Conservation (phyloP, 2,329 filamentous ascomycete genomes). For the Calonectria multiphialidica region DNA sequence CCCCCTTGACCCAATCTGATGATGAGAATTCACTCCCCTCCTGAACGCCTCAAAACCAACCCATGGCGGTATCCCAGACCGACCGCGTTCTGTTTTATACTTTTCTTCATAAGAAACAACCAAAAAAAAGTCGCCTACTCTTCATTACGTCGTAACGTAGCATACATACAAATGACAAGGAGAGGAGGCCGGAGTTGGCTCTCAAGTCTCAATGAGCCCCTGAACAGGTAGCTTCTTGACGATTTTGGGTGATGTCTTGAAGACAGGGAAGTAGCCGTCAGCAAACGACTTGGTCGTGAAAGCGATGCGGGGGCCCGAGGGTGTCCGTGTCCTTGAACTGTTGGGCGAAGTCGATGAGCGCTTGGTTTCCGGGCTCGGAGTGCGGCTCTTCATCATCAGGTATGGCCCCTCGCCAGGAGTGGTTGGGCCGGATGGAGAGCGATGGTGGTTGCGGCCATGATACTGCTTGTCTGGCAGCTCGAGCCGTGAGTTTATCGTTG, state of each 20-base stretch:
- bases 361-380: slow-evolving; percentile 50
- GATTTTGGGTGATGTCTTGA: slow-evolving; percentile 47
- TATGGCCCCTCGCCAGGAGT: slow-evolving; percentile 56
- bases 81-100: slow-evolving; percentile 13
- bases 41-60: slow-evolving; percentile 6
- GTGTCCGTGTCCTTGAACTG: slow-evolving; percentile 62
- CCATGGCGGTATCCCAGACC: slow-evolving; percentile 22
- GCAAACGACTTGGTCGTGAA: slow-evolving; percentile 43
- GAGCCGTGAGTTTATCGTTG: slow-evolving; percentile 64
- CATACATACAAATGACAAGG: slow-evolving; percentile 27
- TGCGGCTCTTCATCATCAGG: slow-evolving; percentile 58
- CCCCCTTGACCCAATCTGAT: not conserved
- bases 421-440: slow-evolving; percentile 55
- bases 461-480: slow-evolving; percentile 60
- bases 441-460: slow-evolving; percentile 54
- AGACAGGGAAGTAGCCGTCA: slow-evolving; percentile 58
- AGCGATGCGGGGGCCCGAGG: slow-evolving; percentile 54
- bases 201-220: slow-evolving; percentile 36
- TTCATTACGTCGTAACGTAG: slow-evolving; percentile 35
- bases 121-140: not conserved
- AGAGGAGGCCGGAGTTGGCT: not conserved
- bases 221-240: slow-evolving; percentile 44
- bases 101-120: not conserved
- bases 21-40: not conserved
- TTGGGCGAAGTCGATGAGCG: slow-evolving; percentile 53